Evolutionary conservation across 768 basidiomycete genomes (phyloP), one percentile per base, ranked within the genome.

Genomic region (Psilocybe azurescens): DNA sequence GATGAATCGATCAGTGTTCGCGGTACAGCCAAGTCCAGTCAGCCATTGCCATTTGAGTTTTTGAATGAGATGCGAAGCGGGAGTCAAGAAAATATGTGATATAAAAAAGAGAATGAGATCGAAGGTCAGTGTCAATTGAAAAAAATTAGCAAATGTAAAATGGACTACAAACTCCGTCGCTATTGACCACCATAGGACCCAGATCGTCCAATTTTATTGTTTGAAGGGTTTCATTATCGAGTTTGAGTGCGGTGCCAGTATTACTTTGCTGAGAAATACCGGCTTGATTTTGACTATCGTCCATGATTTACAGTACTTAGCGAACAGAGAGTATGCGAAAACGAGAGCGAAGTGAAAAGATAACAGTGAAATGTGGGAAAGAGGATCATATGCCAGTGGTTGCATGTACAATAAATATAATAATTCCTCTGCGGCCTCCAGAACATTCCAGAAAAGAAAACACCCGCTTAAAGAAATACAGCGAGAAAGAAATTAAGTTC

Each of bases 151-250:
- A 20, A 11, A 46, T 20, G 36, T n/a, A 54, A 57, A 18, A 44
- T 2, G 24, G 24, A 46, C 14, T 24, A 75, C 82, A 59, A 70
- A 89, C 87, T 56, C 88, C 88, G 74, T 90, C 83, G 46, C 75
- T 82, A 69, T 89, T 89, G 44, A 89, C 86, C 48, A 90, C 86
- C 78, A 90, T 81, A 1, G 89, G 89, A 1, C 88, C 88, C 11
- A 90, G 77, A 18, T 77, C 78, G 61, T 89, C 87, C 5, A 89
- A 72, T 70, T 80, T 85, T 53, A 87, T 73, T 2, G 78, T 62
- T 46, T 65, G 58, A 11, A 38, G 56, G 14, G 46, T 28, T 16
- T 44, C 38, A 30, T 52, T 24, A 14, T 66, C 66, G 24, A 24
- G 24, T 24, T 24, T 24, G 24, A 2, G 24, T 24, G 24, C 24